Conservation (phyloP, 768 basidiomycete species). For the Fomitopsis serialis region DNA sequence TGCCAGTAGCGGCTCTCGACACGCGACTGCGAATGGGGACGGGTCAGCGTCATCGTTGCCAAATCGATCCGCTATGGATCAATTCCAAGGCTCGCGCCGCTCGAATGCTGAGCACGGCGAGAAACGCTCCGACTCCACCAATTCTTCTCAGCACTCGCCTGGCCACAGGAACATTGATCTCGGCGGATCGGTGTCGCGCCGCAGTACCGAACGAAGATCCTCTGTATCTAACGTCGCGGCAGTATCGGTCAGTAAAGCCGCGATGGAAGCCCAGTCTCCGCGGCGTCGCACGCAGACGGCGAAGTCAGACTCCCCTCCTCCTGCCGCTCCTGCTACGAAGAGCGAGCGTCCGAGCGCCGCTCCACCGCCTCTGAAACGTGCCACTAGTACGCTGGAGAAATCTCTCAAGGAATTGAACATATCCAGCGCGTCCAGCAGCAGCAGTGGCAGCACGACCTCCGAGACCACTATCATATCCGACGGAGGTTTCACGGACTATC, state of each 20-base stretch:
- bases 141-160: slow-evolving; percentile 47
- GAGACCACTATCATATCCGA: slow-evolving; percentile 81
- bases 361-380: slow-evolving; percentile 6
- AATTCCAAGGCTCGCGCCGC: slow-evolving; percentile 39
- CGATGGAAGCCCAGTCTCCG: slow-evolving; percentile 23
- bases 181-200: slow-evolving; percentile 40
- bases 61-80: slow-evolving; percentile 42
- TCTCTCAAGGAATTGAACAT: slow-evolving; percentile 35
- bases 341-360: slow-evolving; percentile 16
- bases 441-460: slow-evolving; percentile 53
- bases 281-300: slow-evolving; percentile 22
- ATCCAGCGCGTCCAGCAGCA: slow-evolving; percentile 37
- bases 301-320: slow-evolving; percentile 2
- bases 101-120: slow-evolving; percentile 39
- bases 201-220: slow-evolving; percentile 43
- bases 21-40: slow-evolving; percentile 28
- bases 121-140: slow-evolving; percentile 47
- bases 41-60: slow-evolving; percentile 39
- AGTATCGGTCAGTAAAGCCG: slow-evolving; percentile 31
- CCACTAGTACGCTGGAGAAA: slow-evolving; percentile 29
- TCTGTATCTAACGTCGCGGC: slow-evolving; percentile 33
- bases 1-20: slow-evolving; percentile 34
- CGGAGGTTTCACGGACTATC: slow-evolving; percentile 84
- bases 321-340: slow-evolving; percentile 1
- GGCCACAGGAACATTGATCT: slow-evolving; percentile 55